Conservation (phyloP, 106 monocot genomes). For the Allium fistulosum region DNA sequence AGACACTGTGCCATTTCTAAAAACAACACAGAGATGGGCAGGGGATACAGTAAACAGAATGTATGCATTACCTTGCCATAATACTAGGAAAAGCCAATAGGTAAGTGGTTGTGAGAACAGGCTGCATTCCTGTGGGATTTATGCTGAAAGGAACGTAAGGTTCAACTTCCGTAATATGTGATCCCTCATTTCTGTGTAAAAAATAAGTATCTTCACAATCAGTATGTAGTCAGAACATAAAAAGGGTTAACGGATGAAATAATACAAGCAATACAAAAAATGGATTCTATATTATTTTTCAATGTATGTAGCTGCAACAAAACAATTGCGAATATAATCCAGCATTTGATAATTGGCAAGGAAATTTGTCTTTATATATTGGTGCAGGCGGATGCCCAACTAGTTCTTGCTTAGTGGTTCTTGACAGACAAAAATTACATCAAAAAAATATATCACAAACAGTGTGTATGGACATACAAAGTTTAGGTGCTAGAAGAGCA, state of each 20-base stretch:
- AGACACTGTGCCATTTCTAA: neutral
- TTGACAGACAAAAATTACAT: neutral
- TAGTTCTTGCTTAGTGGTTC: too few species aligned
- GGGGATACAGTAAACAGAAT: neutral
- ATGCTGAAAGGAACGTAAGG: conserved; percentile 98
- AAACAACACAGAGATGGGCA: neutral
- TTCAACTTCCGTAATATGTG: conserved; percentile 86
- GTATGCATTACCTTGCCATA: conserved; percentile 65
- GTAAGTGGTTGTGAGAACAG: conserved; percentile 87
- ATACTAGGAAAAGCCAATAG: conserved; percentile 93
- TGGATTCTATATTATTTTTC: neutral
- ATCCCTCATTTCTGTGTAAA: conserved; percentile 34
- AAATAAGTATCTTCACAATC: conserved; percentile 4
- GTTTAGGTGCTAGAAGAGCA: too few species aligned
- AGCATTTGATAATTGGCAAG: neutral
- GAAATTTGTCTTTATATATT: neutral
- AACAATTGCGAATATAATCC: too few species aligned
- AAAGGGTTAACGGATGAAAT: neutral
- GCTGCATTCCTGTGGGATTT: conserved; percentile 99
- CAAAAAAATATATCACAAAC: neutral
- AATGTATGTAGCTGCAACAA: too few species aligned
- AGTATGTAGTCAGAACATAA: neutral
- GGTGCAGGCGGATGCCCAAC: too few species aligned
- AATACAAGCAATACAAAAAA: neutral
- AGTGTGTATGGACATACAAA: neutral